These are phyloP conservation scores for Saturnispora bothae DNA, from an alignment of 805 yeast genomes.

Conservation along the genomic window DNA sequence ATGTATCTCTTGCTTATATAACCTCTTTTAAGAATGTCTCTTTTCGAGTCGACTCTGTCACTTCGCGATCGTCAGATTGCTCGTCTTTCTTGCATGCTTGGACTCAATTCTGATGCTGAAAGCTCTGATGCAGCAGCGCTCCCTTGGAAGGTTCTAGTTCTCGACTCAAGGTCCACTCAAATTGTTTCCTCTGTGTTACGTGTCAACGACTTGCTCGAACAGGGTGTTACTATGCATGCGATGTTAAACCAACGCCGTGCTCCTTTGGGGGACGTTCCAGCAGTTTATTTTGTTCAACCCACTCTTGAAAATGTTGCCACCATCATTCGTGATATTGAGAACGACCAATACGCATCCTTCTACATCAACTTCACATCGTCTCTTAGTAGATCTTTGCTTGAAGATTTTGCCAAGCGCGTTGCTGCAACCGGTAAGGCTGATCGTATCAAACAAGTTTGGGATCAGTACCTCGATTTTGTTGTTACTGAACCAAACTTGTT, in stretches of 20 bases:
- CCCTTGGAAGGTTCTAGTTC: conserved; percentile 83
- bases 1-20: neutral
- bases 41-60: conserved; percentile 12
- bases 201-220: conserved; percentile 79
- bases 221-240: conserved; percentile 88
- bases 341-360: conserved; percentile 66
- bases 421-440: conserved; percentile 60
- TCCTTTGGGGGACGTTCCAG: conserved; percentile 92
- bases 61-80: conserved; percentile 24
- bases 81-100: conserved; percentile 71
- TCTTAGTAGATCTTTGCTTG: conserved; percentile 67
- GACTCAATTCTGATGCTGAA: conserved; percentile 48
- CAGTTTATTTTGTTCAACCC: conserved; percentile 83
- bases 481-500: conserved; percentile 91
- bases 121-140: conserved; percentile 50
- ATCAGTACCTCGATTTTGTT: conserved; percentile 84
- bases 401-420: conserved; percentile 78
- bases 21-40: conserved; percentile 11
- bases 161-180: conserved; percentile 73
- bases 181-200: conserved; percentile 85
- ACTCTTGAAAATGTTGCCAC: conserved; percentile 60
- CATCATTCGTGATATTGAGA: conserved; percentile 63
- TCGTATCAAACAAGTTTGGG: conserved; percentile 79
- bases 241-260: conserved; percentile 61
- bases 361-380: conserved; percentile 83